A percentile compares a stretch with the other conserved stretches of the same genome.
Conservation (phyloP, 2,329 filamentous ascomycete species). For the Calcarisporium arbuscula region DNA sequence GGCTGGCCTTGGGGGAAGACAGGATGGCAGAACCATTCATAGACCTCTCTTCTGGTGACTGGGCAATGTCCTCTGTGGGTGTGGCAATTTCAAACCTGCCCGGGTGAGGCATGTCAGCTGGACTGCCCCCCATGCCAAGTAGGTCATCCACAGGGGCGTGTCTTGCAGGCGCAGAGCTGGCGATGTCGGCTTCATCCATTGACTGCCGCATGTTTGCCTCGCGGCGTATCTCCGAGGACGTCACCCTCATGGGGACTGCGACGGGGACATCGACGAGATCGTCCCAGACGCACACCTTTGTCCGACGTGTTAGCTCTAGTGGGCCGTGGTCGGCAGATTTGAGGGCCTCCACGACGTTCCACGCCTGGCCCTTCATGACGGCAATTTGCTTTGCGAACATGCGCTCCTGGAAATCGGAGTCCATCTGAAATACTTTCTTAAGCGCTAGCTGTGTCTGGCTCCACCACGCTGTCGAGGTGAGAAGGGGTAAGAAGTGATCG, state of each 20-base stretch:
- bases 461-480: conserved; percentile 97
- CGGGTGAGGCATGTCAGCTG: conserved; percentile 63
- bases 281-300: conserved; percentile 95
- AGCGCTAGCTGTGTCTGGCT: conserved; percentile 84
- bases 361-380: conserved; percentile 98
- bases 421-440: conserved; percentile 81
- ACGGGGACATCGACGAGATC: conserved; percentile 94
- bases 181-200: conserved; percentile 85
- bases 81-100: conserved; percentile 65
- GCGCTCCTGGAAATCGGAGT: conserved; percentile 93
- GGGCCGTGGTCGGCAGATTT: conserved; percentile 91
- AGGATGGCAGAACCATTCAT: conserved; percentile 14
- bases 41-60: conserved; percentile 29
- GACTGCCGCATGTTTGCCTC: conserved; percentile 43
- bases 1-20: background rate
- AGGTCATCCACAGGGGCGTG: conserved; percentile 53
- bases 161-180: conserved; percentile 26
- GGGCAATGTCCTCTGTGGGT: conserved; percentile 33
- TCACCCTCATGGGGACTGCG: conserved; percentile 79
- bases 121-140: conserved; percentile 57
- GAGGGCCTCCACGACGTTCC: conserved; percentile 97
- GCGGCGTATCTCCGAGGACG: conserved; percentile 77
- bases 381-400: conserved; percentile 99
- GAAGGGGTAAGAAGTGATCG: conserved; percentile 89
- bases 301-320: conserved; percentile 81